A percentile compares a stretch with the other conserved stretches of the same genome.
phyloP scores from a whole-genome alignment of 2,329 filamentous ascomycete species.

The Pseudopithomyces maydicus region DNA sequence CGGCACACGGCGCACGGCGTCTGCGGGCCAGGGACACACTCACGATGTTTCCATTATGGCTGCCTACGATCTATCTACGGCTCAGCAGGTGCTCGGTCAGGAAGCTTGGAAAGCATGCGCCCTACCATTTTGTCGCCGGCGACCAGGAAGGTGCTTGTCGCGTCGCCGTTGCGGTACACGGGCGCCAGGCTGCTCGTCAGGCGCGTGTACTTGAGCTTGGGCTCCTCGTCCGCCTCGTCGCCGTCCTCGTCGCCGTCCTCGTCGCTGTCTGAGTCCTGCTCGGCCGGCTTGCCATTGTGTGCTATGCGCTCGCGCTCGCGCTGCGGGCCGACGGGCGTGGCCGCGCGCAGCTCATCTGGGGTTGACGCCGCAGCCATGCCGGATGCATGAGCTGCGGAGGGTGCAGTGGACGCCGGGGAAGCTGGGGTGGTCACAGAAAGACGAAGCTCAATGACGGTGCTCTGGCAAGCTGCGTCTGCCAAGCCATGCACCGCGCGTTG shows the following conservation, averaged over 20 bases:
- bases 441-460: constrained; percentile 28
- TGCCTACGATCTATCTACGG: constrained; percentile 75
- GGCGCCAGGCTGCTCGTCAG: constrained; percentile 79
- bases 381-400: constrained; percentile 43
- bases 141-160: constrained; percentile 87
- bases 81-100: constrained; percentile 65
- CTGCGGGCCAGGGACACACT: constrained; percentile 42
- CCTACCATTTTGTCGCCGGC: constrained; percentile 95
- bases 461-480: constrained; percentile 25
- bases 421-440: constrained; percentile 24
- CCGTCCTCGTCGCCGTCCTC: constrained; percentile 67
- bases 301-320: constrained; percentile 20
- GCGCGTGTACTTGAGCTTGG: constrained; percentile 88
- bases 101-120: constrained; percentile 38
- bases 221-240: constrained; percentile 91
- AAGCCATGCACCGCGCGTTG: constrained; percentile 16
- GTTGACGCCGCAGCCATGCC: constrained; percentile 48
- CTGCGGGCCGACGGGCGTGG: constrained; percentile 42
- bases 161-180: constrained; percentile 93
- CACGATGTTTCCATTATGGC: constrained; percentile 96
- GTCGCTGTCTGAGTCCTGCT: constrained; percentile 35
- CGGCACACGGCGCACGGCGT: background rate
- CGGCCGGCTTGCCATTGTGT: constrained; percentile 26
- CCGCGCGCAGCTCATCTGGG: constrained; percentile 44
- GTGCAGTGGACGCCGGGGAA: constrained; percentile 23